Evolutionary conservation across 177 flowering plant species (phyloP), one percentile per base, ranked within the genome.

Genomic region (Vitis hybrid): DNA sequence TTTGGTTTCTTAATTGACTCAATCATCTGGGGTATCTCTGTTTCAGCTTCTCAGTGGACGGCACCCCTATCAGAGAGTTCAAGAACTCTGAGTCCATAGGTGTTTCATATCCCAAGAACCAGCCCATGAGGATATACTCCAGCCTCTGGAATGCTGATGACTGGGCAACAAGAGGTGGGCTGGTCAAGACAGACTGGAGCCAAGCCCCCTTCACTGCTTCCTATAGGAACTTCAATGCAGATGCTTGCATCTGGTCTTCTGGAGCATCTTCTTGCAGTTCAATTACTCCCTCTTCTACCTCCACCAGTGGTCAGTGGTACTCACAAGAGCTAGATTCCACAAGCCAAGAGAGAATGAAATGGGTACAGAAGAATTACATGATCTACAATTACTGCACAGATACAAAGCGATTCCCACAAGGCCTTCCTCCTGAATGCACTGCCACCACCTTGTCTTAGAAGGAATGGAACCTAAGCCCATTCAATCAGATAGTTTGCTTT

Each of bases 81-180:
- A 76, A 71, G 71, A 79, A 79, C 58, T 16, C 26, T 2, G 75
- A 79, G 51, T 56, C 72, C 48, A 60, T 21, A 10, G 80, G 80
- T 14, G 61, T 76, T 2, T 39, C 77, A 0, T 76, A 60, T 70
- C 79, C 80, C 16, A 79, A 70, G 72, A 55, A 26, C 61, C 69
- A 76, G 26, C 67, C 82, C 16, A 73, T 76, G 82, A 33, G 73
- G 52, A 64, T 79, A 50, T 65, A 70, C 67, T 76, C 80, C 7
- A 76, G 77, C 68, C 72, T 79, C 2, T 76, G 82, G 79, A 71
- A 76, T 19, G 82, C 79, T 1, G 82, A 79, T 15, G 72, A 79
- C 33, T 79, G 82, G 82, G 82, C 82, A 2, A 79, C 82, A 26
- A 61, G 74, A 7, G 82, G 82, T 10, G 82, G 82, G 5, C 69